phyloP scores from a whole-genome alignment of 78 protist species.

The Dictyostelium discoideum region dicty_2.7 NC_007089.4:3327501-3328000 shows the following conservation, averaged over 20 bases:
- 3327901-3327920: not conserved
- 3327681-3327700: not conserved
- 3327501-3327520: not conserved
- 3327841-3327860: not conserved
- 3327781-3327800: not conserved
- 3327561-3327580: not conserved
- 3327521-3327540: not conserved
- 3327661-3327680: not conserved
- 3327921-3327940: not conserved
- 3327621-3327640: not conserved
- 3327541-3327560: not conserved
- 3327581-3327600: not conserved
- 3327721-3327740: constrained; percentile 5
- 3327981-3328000: not conserved
- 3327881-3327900: not conserved
- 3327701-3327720: not conserved
- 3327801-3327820: not conserved
- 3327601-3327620: not conserved
- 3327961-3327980: not conserved
- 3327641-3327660: constrained; percentile 2
- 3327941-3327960: not conserved
- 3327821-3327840: not conserved
- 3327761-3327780: not conserved
- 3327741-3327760: not conserved
- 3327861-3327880: not conserved